Evolutionary conservation across 371 early-diverging fungal genomes (phyloP).

Genomic region (Lichtheimia hyalospora): DNA sequence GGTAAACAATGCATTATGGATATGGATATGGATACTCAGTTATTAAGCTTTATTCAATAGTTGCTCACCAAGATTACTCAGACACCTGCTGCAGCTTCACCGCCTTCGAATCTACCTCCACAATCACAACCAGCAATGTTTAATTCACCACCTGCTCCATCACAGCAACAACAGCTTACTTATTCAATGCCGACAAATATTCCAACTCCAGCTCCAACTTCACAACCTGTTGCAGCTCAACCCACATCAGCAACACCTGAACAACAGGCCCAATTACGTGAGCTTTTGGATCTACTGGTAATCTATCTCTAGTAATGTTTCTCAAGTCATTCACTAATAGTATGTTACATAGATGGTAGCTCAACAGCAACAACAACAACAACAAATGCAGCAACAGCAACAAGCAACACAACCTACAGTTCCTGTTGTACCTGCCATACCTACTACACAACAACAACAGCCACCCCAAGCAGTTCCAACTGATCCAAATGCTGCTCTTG

Average conservation of each 20-base stretch:
- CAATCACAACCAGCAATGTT: constrained; percentile 1
- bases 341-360: constrained; percentile 15
- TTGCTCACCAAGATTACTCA: constrained; percentile 21
- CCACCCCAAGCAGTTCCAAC: constrained; percentile 6
- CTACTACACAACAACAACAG: constrained; percentile 1
- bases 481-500: constrained; percentile 13
- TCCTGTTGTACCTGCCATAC: not conserved
- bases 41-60: not conserved
- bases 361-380: constrained; percentile 18
- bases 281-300: constrained; percentile 21
- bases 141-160: not conserved
- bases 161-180: not conserved
- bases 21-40: no score
- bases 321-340: not conserved
- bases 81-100: constrained; percentile 1
- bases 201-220: not conserved
- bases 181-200: not conserved
- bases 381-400: constrained; percentile 5
- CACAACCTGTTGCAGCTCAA: constrained; percentile 1
- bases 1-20: constrained; percentile 10
- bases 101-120: not conserved
- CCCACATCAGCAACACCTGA: constrained; percentile 14
- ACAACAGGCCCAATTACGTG: constrained; percentile 19
- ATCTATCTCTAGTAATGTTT: not conserved
- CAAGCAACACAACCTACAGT: constrained; percentile 5